A percentile compares a stretch with the other conserved stretches of the same genome.
Evolutionary conservation across 2,329 filamentous ascomycete species (phyloP).

Genomic region (Aspergillus sp.): DNA sequence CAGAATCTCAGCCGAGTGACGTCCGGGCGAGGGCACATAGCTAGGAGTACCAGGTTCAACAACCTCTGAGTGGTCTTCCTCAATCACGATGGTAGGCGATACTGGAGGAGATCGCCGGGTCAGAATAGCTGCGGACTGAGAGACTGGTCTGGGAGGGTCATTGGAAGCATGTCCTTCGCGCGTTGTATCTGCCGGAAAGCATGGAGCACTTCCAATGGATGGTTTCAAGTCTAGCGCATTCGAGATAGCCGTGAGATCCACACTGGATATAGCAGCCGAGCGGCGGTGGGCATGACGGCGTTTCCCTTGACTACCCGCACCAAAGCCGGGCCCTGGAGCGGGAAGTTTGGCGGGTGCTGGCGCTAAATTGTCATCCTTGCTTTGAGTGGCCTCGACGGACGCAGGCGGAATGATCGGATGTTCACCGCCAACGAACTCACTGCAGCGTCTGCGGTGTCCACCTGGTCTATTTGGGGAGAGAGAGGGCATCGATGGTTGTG

Average conservation of each 20-base stretch:
- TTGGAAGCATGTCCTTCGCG: constrained; percentile 31
- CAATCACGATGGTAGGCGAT: constrained; percentile 32
- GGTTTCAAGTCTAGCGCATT: constrained; percentile 45
- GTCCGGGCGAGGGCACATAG: constrained; percentile 60
- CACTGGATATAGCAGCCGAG: constrained; percentile 78
- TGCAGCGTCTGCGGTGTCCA: constrained; percentile 74
- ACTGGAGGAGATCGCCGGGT: constrained; percentile 35
- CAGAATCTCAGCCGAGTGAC: constrained; percentile 80
- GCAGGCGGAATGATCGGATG: constrained; percentile 53
- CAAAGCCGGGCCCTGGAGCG: constrained; percentile 38
- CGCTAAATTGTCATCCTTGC: constrained; percentile 26
- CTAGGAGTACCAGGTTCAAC: constrained; percentile 15
- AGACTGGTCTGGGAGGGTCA: constrained; percentile 34
- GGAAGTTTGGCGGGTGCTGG: constrained; percentile 29
- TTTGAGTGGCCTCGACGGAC: constrained; percentile 60
- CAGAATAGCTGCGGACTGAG: constrained; percentile 36
- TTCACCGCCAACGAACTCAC: constrained; percentile 79
- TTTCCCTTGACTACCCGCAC: constrained; percentile 54
- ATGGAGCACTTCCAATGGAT: constrained; percentile 62
- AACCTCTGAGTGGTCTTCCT: constrained; percentile 13
- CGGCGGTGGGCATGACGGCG: constrained; percentile 78
- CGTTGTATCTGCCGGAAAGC: constrained; percentile 48
- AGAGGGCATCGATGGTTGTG: constrained; percentile 58
- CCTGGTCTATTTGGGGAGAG: constrained; percentile 59
- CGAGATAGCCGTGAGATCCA: constrained; percentile 67